These are phyloP conservation scores for Plectosphaerella sp. DNA, from an alignment of 2,329 filamentous ascomycete species.

Conservation along the genomic window DNA sequence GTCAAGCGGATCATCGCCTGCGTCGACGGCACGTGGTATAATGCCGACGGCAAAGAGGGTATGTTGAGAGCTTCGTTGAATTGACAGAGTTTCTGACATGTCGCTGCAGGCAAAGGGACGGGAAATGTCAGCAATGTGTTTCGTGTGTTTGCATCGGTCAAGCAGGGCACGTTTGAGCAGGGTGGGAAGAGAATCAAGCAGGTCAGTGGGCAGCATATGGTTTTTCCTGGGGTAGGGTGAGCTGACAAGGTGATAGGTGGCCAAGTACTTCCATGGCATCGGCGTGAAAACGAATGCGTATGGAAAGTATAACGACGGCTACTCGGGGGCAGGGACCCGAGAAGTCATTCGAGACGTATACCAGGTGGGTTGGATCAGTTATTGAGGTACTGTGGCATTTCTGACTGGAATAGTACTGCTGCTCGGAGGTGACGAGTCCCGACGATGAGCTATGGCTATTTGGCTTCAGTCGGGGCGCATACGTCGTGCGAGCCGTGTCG, in stretches of 20 bases:
- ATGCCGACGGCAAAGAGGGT: constrained; percentile 8
- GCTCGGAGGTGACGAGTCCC: constrained; percentile 4
- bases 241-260: neutral
- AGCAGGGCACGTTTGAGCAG: constrained; percentile 1
- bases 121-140: constrained; percentile 8
- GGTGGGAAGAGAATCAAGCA: neutral
- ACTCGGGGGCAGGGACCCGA: constrained; percentile 11
- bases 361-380: constrained; percentile 6
- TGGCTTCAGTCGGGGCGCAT: constrained; percentile 33
- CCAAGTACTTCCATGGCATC: constrained; percentile 12
- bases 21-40: constrained; percentile 9
- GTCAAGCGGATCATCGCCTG: constrained; percentile 7
- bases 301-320: constrained; percentile 14
- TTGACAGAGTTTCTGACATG: neutral
- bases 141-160: constrained; percentile 5
- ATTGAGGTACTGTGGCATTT: neutral
- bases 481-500: constrained; percentile 31
- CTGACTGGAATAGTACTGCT: constrained; percentile 4
- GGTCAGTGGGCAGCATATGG: neutral
- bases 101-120: neutral
- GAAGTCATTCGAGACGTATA: constrained; percentile 16
- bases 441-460: constrained; percentile 34
- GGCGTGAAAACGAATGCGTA: constrained; percentile 12
- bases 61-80: neutral
- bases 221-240: neutral